Conservation (phyloP, 1,284 basidiomycete species). For the Takashimella koratensis region DNA sequence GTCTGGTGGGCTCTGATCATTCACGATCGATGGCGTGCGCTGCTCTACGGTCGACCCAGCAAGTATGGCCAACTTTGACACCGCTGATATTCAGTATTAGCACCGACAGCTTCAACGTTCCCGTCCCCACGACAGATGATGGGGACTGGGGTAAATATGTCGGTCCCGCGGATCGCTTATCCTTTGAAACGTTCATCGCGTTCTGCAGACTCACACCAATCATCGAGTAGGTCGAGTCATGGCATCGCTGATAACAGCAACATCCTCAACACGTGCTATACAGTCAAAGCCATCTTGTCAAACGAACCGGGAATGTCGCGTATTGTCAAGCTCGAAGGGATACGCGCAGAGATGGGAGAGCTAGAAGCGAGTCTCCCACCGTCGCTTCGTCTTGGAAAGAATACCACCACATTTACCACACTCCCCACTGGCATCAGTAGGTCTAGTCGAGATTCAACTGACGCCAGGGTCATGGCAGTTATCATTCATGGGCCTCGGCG, state of each 20-base stretch:
- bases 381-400: too few relatives aligned
- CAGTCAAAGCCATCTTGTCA: constrained; percentile 13
- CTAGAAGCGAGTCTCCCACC: constrained; percentile 17
- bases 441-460: constrained; percentile 1
- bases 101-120: constrained; percentile 24
- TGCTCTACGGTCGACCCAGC: constrained; percentile 35
- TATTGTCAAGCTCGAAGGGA: constrained; percentile 17
- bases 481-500: constrained; percentile 22
- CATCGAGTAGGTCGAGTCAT: constrained; percentile 18
- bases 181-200: constrained; percentile 30
- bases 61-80: constrained; percentile 9
- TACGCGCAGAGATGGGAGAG: constrained; percentile 14
- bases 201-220: constrained; percentile 23
- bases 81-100: constrained; percentile 5
- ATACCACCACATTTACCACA: too few relatives aligned
- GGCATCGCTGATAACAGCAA: constrained; percentile 9
- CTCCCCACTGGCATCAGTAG: constrained; percentile 29
- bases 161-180: constrained; percentile 6
- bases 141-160: constrained; percentile 11
- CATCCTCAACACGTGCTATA: constrained; percentile 22
- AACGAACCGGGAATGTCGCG: constrained; percentile 11
- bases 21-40: constrained; percentile 40
- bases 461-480: constrained; percentile 30
- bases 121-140: constrained; percentile 28
- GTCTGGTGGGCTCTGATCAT: constrained; percentile 43